Evolutionary conservation across 441 rosid genomes (phyloP).

Genomic region (Flueggea neowawraea): DNA sequence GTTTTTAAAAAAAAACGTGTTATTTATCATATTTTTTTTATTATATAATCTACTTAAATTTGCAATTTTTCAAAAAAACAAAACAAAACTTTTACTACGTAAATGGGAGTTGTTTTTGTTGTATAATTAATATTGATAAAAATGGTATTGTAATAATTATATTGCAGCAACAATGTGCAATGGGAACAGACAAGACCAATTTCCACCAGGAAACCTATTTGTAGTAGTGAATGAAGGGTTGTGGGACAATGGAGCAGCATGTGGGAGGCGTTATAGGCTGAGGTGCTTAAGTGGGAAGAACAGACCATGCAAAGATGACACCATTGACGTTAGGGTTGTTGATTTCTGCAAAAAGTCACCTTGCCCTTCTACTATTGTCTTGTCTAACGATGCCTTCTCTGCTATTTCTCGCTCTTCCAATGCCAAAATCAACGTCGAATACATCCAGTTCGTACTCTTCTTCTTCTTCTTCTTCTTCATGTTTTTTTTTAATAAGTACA

Average conservation of each 20-base stretch:
- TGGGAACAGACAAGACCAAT: slow-evolving; percentile 38
- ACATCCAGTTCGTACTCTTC: slow-evolving; percentile 22
- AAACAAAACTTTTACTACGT: too few relatives aligned
- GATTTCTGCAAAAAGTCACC: slow-evolving; percentile 36
- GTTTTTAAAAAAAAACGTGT: too few relatives aligned
- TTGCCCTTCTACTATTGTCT: slow-evolving; percentile 35
- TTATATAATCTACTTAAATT: too few relatives aligned
- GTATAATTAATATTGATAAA: too few relatives aligned
- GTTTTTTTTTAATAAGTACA: too few relatives aligned
- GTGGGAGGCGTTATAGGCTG: slow-evolving; percentile 34
- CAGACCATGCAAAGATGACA: slow-evolving; percentile 32
- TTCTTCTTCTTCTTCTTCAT: too few relatives aligned
- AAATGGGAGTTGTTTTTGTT: too few relatives aligned
- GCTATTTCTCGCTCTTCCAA: slow-evolving; percentile 21
- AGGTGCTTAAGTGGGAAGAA: slow-evolving; percentile 42
- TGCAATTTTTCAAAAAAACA: too few relatives aligned
- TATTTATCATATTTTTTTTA: too few relatives aligned
- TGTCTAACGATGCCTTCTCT: slow-evolving; percentile 36
- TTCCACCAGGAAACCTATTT: slow-evolving; percentile 39
- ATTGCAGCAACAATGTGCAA: slow-evolving; percentile 40
- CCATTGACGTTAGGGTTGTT: slow-evolving; percentile 38
- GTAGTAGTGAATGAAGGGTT: slow-evolving; percentile 42
- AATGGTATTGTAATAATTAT: too few relatives aligned
- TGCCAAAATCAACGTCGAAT: slow-evolving; percentile 42
- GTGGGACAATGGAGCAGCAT: slow-evolving; percentile 61